Evolutionary conservation across 306 rosid genomes (phyloP).

Genomic region (Begonia peltatifolia): DNA sequence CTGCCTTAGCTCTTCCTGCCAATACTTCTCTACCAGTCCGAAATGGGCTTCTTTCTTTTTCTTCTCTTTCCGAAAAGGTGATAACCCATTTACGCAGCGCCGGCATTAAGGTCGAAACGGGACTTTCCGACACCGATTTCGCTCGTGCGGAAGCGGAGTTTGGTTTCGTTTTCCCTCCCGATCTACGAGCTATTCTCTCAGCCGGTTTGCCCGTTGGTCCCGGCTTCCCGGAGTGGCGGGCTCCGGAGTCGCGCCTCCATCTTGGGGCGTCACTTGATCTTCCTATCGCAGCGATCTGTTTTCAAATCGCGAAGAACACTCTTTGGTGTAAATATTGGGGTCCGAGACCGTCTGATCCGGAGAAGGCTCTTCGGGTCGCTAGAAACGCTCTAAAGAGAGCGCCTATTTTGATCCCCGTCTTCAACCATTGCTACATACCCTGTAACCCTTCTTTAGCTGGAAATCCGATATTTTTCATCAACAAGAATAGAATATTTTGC

Average conservation of each 20-base stretch:
- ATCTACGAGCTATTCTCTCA: conserved; percentile 81
- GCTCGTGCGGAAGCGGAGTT: conserved; percentile 95
- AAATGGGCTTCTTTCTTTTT: conserved; percentile 57
- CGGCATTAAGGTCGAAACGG: conserved; percentile 46
- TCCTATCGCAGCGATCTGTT: conserved; percentile 88
- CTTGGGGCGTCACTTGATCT: conserved; percentile 82
- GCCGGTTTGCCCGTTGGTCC: conserved; percentile 82
- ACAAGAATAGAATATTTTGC: conserved; percentile 78
- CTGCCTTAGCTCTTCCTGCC: conserved; percentile 34
- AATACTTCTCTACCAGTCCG: conserved; percentile 39
- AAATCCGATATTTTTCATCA: conserved; percentile 80
- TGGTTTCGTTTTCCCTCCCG: conserved; percentile 80
- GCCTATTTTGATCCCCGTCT: conserved; percentile 80
- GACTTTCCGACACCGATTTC: conserved; percentile 72
- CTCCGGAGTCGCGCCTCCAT: conserved; percentile 58
- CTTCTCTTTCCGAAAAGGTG: conserved; percentile 53
- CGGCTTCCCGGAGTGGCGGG: conserved; percentile 92
- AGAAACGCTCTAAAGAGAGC: conserved; percentile 81
- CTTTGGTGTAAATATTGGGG: conserved; percentile 96
- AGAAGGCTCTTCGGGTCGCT: conserved; percentile 63
- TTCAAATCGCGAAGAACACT: conserved; percentile 74
- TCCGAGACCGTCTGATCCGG: conserved; percentile 67
- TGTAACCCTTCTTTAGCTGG: conserved; percentile 86
- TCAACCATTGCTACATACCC: conserved; percentile 96
- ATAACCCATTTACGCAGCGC: conserved; percentile 53